Conservation (phyloP, 352 stramenopile species). For the Phytopythium ostracodes region DNA sequence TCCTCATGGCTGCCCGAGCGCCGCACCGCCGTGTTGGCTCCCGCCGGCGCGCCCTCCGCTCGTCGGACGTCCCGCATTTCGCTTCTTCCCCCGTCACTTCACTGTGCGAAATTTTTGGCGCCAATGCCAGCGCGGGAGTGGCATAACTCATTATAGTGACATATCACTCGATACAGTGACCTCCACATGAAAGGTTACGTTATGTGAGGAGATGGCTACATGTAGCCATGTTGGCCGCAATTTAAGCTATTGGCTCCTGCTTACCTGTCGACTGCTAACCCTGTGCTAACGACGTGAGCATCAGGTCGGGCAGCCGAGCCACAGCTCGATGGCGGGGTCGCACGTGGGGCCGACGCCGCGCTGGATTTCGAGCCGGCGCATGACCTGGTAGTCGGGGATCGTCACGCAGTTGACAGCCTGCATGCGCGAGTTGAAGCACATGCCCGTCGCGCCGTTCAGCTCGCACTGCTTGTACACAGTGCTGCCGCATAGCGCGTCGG, state of each 20-base stretch:
- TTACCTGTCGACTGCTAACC: not conserved
- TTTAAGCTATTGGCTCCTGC: no score
- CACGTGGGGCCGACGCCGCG: conserved; percentile 22
- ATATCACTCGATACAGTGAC: not conserved
- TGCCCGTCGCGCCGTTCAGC: conserved; percentile 18
- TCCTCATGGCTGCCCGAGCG: conserved; percentile 10
- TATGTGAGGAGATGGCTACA: not conserved
- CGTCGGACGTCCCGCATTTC: not conserved
- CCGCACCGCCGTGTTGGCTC: not conserved
- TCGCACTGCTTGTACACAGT: conserved; percentile 28
- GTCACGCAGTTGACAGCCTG: conserved; percentile 35
- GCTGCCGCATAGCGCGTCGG: conserved; percentile 25
- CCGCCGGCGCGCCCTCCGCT: not conserved
- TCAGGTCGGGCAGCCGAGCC: conserved; percentile 19
- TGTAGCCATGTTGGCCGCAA: not conserved
- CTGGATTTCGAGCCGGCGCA: conserved; percentile 31
- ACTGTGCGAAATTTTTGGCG: no score
- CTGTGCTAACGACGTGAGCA: not conserved
- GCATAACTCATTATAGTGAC: not conserved
- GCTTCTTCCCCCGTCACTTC: not conserved
- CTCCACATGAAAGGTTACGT: no score
- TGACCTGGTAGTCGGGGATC: conserved; percentile 16
- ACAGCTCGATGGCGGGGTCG: conserved; percentile 24
- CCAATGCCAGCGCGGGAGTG: not conserved
- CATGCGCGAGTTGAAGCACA: conserved; percentile 47